These are phyloP conservation scores for Phytopythium helicoides DNA, from an alignment of 352 stramenopile genomes.

Conservation along the genomic window DNA sequence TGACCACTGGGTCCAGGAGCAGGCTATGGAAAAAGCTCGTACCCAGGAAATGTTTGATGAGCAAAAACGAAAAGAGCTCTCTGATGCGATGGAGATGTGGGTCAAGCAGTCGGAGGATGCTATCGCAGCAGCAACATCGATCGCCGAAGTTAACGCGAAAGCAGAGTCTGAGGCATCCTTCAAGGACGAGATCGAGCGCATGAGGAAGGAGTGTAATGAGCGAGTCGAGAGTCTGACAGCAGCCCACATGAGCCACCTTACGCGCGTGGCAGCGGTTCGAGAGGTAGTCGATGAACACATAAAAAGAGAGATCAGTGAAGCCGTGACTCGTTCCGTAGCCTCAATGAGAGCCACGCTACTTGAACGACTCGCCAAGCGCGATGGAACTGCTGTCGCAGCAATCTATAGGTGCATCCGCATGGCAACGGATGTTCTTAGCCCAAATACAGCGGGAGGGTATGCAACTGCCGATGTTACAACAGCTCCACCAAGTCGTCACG, in stretches of 20 bases:
- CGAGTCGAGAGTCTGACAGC: neutral
- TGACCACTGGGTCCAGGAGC: neutral
- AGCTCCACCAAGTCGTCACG: constrained; percentile 2
- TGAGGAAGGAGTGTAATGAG: neutral
- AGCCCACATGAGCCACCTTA: constrained; percentile 1
- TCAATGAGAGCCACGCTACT: constrained; percentile 33
- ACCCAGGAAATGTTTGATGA: neutral
- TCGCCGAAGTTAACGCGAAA: neutral
- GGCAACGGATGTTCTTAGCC: constrained; percentile 63
- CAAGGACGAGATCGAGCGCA: neutral
- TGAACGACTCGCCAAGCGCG: constrained; percentile 51
- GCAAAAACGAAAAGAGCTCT: constrained; percentile 4
- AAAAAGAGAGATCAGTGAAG: neutral
- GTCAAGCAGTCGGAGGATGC: neutral
- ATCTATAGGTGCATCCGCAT: constrained; percentile 74
- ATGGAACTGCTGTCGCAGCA: constrained; percentile 52
- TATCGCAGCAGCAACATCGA: neutral
- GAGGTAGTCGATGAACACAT: neutral
- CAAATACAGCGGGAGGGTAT: constrained; percentile 5
- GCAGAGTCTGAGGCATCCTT: neutral
- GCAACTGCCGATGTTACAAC: neutral
- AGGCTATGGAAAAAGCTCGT: neutral
- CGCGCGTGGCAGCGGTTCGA: neutral
- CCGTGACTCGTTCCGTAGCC: neutral
- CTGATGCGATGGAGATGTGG: neutral